Percentiles rank a stretch among this genome's conserved stretches.
These are phyloP conservation scores for Leptographium wingfieldii DNA, from an alignment of 2,329 filamentous ascomycete genomes.

Conservation along the genomic window DNA sequence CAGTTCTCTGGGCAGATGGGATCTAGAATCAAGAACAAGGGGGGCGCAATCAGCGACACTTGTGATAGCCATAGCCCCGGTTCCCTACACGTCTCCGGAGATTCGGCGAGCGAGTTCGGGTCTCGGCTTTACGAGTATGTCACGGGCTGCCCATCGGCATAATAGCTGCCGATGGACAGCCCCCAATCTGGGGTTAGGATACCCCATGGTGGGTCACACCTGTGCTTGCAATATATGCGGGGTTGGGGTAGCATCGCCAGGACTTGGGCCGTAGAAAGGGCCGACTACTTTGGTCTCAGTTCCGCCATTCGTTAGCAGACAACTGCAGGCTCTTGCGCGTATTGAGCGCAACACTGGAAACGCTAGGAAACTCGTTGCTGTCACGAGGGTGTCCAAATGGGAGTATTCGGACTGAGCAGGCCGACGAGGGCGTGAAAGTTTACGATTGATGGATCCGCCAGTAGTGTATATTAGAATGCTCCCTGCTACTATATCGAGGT, in stretches of 20 bases:
- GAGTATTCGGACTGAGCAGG: neutral
- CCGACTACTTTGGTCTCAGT: neutral
- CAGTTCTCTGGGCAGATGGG: neutral
- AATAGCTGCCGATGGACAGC: neutral
- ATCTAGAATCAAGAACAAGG: neutral
- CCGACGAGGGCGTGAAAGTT: neutral
- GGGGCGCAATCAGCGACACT: neutral
- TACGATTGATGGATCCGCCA: neutral
- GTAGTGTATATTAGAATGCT: neutral
- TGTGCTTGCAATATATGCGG: neutral
- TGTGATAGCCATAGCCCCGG: neutral
- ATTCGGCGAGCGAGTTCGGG: neutral
- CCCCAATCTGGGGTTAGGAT: neutral
- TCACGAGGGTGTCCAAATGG: neutral
- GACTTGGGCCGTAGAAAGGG: neutral
- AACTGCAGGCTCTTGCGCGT: neutral
- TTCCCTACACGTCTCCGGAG: neutral
- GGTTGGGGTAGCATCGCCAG: neutral
- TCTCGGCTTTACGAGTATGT: neutral
- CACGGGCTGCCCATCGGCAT: neutral
- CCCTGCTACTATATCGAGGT: neutral
- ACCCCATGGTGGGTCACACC: neutral
- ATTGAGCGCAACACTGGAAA: neutral
- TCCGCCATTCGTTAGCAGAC: neutral
- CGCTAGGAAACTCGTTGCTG: neutral